A percentile compares a stretch with the other conserved stretches of the same genome.
phyloP scores from a whole-genome alignment of 2,329 filamentous ascomycete species.

The Aspergillus uvarum region DNA sequence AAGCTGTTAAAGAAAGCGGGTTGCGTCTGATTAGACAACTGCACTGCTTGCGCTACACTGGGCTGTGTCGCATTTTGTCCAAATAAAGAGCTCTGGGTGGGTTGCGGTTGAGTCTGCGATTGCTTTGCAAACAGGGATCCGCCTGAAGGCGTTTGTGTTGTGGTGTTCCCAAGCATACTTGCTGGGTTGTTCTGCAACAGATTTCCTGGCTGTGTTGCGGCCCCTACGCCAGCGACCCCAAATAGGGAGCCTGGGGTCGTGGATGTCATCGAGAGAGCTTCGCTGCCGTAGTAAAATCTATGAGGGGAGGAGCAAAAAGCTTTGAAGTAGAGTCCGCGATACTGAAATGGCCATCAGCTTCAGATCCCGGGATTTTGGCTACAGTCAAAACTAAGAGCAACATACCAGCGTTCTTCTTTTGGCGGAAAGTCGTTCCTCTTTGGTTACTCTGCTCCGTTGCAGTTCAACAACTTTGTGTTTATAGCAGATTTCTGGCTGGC shows the following conservation, averaged over 20 bases:
- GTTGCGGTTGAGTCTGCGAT: slow-evolving; percentile 27
- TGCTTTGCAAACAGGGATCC: slow-evolving; percentile 30
- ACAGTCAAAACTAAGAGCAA: not conserved
- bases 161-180: slow-evolving; percentile 27
- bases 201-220: slow-evolving; percentile 28
- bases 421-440: not conserved
- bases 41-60: slow-evolving; percentile 24
- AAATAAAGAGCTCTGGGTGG: slow-evolving; percentile 26
- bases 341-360: not conserved
- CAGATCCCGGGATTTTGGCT: not conserved
- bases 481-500: not conserved
- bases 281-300: not conserved
- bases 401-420: not conserved
- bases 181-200: slow-evolving; percentile 28
- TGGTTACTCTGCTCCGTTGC: not conserved
- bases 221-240: slow-evolving; percentile 29
- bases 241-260: slow-evolving; percentile 31
- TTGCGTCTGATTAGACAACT: slow-evolving; percentile 38
- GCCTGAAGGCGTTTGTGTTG: slow-evolving; percentile 24
- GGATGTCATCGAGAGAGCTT: slow-evolving; percentile 17
- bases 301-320: not conserved
- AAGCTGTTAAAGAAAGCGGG: slow-evolving; percentile 65
- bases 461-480: not conserved
- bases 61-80: slow-evolving; percentile 29
- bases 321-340: not conserved